These are phyloP conservation scores for Pleurotus tuoliensis DNA, from an alignment of 768 basidiomycete genomes.

Conservation along the genomic window DNA sequence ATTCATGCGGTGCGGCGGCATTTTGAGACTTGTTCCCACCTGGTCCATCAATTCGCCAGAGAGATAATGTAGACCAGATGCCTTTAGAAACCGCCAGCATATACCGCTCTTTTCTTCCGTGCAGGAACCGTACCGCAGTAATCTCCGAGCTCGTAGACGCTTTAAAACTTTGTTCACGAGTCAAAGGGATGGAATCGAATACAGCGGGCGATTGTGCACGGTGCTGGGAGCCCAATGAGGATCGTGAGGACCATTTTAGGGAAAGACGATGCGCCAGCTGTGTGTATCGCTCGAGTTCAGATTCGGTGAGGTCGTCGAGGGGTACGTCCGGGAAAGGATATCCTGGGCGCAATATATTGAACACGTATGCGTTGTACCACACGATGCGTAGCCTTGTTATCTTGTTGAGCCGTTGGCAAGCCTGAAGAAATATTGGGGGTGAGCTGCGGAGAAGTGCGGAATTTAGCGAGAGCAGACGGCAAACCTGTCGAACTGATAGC, in stretches of 20 bases:
- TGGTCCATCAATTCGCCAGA: conserved; percentile 44
- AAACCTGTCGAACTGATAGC: conserved; percentile 38
- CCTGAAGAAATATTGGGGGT: conserved; percentile 26
- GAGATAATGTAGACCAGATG: conserved; percentile 55
- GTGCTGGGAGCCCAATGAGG: background rate
- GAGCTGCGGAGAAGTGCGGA: background rate
- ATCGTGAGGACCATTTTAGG: conserved; percentile 39
- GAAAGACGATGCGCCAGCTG: conserved; percentile 43
- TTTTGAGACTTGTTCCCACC: conserved; percentile 25
- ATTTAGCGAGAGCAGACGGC: background rate
- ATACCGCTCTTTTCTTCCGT: conserved; percentile 37
- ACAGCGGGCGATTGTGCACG: background rate
- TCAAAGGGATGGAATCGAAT: background rate
- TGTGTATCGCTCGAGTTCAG: conserved; percentile 43
- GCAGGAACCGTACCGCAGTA: conserved; percentile 51
- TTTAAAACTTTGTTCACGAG: conserved; percentile 20
- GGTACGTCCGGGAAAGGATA: conserved; percentile 46
- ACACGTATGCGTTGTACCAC: conserved; percentile 49
- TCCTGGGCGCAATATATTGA: conserved; percentile 38
- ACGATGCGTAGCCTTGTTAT: conserved; percentile 48
- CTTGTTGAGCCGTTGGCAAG: conserved; percentile 41
- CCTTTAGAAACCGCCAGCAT: conserved; percentile 52
- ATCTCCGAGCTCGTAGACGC: conserved; percentile 39
- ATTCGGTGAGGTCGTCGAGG: conserved; percentile 30
- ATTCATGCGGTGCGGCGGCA: background rate